A percentile compares a stretch with the other conserved stretches of the same genome.
phyloP scores from a whole-genome alignment of 768 basidiomycete species.

The Lentinula lateritia region DNA sequence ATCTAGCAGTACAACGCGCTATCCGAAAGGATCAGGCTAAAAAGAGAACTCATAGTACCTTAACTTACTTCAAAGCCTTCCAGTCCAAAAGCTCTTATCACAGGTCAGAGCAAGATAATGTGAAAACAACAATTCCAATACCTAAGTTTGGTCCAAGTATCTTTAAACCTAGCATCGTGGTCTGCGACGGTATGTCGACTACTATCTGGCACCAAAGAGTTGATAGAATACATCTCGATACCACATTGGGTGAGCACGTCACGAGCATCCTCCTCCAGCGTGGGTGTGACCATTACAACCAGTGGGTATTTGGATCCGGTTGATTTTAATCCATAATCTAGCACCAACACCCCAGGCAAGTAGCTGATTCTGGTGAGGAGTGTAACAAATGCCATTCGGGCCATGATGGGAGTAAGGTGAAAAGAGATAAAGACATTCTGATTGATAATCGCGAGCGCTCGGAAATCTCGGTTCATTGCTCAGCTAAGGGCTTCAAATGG shows the following conservation, averaged over 20 bases:
- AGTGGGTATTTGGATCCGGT: conserved; percentile 68
- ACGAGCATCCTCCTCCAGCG: conserved; percentile 45
- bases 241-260: conserved; percentile 46
- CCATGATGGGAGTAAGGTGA: neutral
- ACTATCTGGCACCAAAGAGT: conserved; percentile 46
- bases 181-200: conserved; percentile 33
- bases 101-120: neutral
- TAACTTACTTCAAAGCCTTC: conserved; percentile 58
- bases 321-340: conserved; percentile 47
- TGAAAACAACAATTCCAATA: conserved; percentile 15
- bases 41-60: neutral
- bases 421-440: neutral
- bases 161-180: conserved; percentile 51
- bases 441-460: neutral
- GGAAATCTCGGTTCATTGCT: neutral
- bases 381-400: conserved; percentile 36
- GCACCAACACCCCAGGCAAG: conserved; percentile 56
- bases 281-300: conserved; percentile 68
- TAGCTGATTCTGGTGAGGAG: conserved; percentile 46
- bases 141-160: conserved; percentile 71
- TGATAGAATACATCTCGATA: conserved; percentile 55
- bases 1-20: conserved; percentile 81
- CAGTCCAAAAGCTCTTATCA: conserved; percentile 53
- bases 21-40: neutral
- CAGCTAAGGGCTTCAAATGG: neutral